These are phyloP conservation scores for Fusarium nurragi DNA, from an alignment of 2,329 filamentous ascomycete genomes.

Conservation along the genomic window DNA sequence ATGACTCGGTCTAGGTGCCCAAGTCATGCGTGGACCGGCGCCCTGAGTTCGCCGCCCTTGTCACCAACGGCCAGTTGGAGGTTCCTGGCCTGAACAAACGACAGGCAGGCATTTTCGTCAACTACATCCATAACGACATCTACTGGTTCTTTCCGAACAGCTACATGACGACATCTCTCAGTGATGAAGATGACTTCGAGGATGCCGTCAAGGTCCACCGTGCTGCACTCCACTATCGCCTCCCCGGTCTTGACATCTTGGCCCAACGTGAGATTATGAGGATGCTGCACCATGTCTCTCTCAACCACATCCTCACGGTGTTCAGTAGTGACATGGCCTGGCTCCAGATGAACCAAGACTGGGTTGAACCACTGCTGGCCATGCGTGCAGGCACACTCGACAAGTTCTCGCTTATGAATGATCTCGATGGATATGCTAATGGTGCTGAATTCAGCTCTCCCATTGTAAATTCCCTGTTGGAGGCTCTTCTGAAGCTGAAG, in stretches of 20 bases:
- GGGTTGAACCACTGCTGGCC: not conserved
- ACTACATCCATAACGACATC: not conserved
- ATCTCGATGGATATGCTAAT: not conserved
- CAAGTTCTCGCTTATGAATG: not conserved
- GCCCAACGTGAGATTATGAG: accelerated
- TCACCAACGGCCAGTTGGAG: not conserved
- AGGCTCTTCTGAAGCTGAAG: not conserved
- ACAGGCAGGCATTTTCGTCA: not conserved
- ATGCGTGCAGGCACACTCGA: not conserved
- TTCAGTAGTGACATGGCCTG: not conserved
- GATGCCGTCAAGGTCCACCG: not conserved
- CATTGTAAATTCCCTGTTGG: not conserved
- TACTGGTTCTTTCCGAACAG: not conserved
- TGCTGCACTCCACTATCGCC: not conserved
- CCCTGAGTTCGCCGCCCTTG: not conserved
- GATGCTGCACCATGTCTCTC: not conserved
- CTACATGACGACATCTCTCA: not conserved
- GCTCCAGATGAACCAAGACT: not conserved
- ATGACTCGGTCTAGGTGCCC: not conserved
- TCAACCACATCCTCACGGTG: not conserved
- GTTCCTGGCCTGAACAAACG: not conserved
- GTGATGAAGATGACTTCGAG: not conserved
- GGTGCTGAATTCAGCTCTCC: not conserved
- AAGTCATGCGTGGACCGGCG: not conserved
- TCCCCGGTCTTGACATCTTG: not conserved